Evolutionary conservation across 2,329 filamentous ascomycete species (phyloP).

Genomic region (Byssothecium circinans): DNA sequence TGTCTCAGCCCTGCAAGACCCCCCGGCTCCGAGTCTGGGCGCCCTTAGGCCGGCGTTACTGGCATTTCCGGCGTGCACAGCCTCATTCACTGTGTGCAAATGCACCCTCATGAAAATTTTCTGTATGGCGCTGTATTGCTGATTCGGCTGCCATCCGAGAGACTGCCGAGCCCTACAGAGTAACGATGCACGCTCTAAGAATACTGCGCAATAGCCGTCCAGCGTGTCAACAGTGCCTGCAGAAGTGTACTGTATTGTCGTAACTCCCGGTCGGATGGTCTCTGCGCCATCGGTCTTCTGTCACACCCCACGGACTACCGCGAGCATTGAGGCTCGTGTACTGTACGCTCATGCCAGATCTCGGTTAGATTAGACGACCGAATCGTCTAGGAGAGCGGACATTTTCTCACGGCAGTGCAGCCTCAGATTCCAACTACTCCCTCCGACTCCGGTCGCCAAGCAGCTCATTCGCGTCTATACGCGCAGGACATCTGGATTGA

Average conservation of each 20-base stretch:
- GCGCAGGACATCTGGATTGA: neutral
- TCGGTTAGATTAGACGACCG: neutral
- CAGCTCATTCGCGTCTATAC: neutral
- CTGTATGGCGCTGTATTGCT: no score
- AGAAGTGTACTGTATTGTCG: conserved; percentile 4
- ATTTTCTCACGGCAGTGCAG: neutral
- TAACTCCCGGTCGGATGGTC: conserved; percentile 1
- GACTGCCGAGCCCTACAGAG: neutral
- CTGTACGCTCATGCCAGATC: neutral
- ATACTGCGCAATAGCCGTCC: conserved; percentile 5
- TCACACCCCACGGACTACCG: neutral
- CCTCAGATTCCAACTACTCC: neutral
- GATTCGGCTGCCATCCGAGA: neutral
- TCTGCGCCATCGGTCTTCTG: no score
- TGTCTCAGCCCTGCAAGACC: no score
- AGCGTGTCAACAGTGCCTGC: neutral
- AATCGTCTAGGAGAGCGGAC: neutral
- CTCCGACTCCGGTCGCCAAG: neutral
- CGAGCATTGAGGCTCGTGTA: neutral
- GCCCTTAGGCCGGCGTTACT: no score
- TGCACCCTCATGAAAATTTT: no score
- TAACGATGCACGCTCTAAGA: neutral
- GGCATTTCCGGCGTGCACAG: no score
- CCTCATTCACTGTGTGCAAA: no score
- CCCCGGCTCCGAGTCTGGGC: no score